A percentile compares a stretch with the other conserved stretches of the same genome.
phyloP scores from a whole-genome alignment of 2,329 filamentous ascomycete genomes.

The Arthroderma sp. region DNA sequence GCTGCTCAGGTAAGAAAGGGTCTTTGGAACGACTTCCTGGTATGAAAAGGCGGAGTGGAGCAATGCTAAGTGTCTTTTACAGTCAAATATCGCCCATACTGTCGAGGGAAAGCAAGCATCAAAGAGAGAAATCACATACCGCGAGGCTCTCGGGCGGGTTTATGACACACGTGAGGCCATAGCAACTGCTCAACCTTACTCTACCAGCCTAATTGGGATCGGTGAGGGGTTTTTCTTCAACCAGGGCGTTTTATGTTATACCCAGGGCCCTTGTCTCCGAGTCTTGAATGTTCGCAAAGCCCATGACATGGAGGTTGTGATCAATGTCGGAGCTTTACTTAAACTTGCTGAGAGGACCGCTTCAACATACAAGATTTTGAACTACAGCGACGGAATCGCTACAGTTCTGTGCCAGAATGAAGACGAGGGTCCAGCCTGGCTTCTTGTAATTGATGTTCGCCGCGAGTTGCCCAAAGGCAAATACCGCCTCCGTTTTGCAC shows the following conservation, averaged over 20 bases:
- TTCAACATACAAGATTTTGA: conserved; percentile 29
- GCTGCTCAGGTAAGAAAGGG: conserved; percentile 41
- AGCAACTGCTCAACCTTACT: conserved; percentile 48
- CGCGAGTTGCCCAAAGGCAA: conserved; percentile 12
- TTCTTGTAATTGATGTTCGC: conserved; percentile 39
- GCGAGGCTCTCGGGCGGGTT: conserved; percentile 44
- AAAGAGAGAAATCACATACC: conserved; percentile 31
- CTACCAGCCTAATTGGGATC: conserved; percentile 45
- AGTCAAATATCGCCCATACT: conserved; percentile 32
- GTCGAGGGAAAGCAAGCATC: conserved; percentile 32
- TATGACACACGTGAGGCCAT: conserved; percentile 50
- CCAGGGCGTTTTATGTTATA: conserved; percentile 53
- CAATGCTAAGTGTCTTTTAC: conserved; percentile 10
- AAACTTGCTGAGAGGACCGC: neutral
- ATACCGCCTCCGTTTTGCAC: conserved; percentile 29
- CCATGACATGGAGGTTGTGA: conserved; percentile 29
- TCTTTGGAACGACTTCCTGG: neutral
- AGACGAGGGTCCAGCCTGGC: conserved; percentile 32
- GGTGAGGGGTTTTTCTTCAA: conserved; percentile 50
- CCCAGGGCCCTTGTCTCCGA: conserved; percentile 39
- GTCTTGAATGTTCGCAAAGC: conserved; percentile 45
- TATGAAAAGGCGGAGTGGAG: neutral
- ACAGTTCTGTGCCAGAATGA: conserved; percentile 43
- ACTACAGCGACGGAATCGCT: conserved; percentile 45
- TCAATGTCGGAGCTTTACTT: too few relatives aligned